phyloP scores from a whole-genome alignment of 257 asterid genomes.

The Forsythia suspensa region DNA sequence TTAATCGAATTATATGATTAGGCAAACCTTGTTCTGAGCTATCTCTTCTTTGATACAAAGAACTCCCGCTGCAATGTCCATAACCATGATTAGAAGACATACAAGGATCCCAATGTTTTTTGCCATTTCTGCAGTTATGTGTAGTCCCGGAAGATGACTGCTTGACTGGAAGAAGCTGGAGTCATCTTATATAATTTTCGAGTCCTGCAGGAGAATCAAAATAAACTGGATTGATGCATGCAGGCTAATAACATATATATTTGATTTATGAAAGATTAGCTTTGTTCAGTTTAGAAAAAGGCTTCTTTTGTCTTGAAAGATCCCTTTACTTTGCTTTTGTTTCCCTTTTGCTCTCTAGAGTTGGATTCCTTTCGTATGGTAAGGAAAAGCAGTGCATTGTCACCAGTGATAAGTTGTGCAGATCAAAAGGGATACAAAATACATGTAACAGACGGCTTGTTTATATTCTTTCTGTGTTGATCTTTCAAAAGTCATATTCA shows the following conservation, averaged over 20 bases:
- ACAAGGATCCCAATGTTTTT: conserved; percentile 37
- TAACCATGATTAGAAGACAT: conserved; percentile 39
- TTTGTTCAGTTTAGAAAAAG: conserved; percentile 43
- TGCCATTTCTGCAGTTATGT: conserved; percentile 28
- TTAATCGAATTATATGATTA: background rate
- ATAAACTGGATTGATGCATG: conserved; percentile 46
- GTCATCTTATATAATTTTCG: conserved; percentile 14
- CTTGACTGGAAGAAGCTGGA: conserved; percentile 8
- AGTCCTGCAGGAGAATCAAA: conserved; percentile 47
- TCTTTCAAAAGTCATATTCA: conserved; percentile 20
- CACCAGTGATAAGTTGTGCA: background rate
- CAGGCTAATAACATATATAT: no score
- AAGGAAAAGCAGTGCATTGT: conserved; percentile 43
- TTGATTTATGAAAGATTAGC: conserved; percentile 33
- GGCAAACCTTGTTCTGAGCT: conserved; percentile 53
- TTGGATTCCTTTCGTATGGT: conserved; percentile 61
- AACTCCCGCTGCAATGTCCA: conserved; percentile 52
- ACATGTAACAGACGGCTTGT: conserved; percentile 25
- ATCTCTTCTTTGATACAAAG: conserved; percentile 63
- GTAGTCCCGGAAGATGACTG: background rate
- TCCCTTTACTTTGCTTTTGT: conserved; percentile 28
- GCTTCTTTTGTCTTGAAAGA: conserved; percentile 48
- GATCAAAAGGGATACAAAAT: background rate
- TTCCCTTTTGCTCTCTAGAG: conserved; percentile 15
- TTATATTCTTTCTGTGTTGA: background rate